Evolutionary conservation across 345 rosid species (phyloP).

Genomic region (Moricandia moricandioides): DNA sequence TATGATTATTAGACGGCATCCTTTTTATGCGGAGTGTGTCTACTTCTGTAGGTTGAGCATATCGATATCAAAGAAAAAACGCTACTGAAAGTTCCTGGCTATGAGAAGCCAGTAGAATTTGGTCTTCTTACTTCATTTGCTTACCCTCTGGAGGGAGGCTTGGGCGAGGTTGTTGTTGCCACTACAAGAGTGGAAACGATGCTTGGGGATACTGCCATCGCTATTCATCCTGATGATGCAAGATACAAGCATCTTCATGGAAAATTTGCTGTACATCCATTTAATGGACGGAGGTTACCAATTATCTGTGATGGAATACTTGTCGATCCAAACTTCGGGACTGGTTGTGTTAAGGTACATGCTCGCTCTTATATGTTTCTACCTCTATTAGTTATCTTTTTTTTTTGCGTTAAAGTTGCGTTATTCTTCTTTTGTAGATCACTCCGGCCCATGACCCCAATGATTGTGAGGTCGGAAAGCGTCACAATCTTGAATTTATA

Average conservation of each 20-base stretch:
- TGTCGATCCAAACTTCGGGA: conserved; percentile 88
- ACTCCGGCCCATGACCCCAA: conserved; percentile 98
- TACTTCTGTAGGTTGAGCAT: conserved; percentile 67
- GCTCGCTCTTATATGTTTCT: conserved; percentile 7
- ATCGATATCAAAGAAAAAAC: conserved; percentile 72
- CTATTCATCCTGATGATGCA: conserved; percentile 86
- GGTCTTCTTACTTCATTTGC: conserved; percentile 92
- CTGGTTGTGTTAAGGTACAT: conserved; percentile 94
- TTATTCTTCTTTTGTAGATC: conserved; percentile 51
- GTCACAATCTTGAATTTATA: conserved; percentile 74
- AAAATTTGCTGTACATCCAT: conserved; percentile 83
- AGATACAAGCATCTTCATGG: conserved; percentile 87
- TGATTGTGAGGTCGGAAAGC: conserved; percentile 93
- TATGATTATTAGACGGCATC: conserved; percentile 10
- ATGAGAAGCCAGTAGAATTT: conserved; percentile 84
- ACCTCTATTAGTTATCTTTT: background rate
- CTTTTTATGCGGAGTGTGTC: conserved; percentile 23
- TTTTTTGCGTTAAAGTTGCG: background rate
- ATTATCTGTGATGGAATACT: conserved; percentile 74
- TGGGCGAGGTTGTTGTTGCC: conserved; percentile 92
- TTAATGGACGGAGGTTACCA: conserved; percentile 83
- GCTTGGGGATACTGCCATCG: conserved; percentile 98
- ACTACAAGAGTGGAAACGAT: conserved; percentile 97
- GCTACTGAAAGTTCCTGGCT: conserved; percentile 67
- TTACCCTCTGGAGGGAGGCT: conserved; percentile 72